Evolutionary conservation across 257 asterid genomes (phyloP), one percentile per base, ranked within the genome.

Genomic region (Nicotiana otophora): DNA sequence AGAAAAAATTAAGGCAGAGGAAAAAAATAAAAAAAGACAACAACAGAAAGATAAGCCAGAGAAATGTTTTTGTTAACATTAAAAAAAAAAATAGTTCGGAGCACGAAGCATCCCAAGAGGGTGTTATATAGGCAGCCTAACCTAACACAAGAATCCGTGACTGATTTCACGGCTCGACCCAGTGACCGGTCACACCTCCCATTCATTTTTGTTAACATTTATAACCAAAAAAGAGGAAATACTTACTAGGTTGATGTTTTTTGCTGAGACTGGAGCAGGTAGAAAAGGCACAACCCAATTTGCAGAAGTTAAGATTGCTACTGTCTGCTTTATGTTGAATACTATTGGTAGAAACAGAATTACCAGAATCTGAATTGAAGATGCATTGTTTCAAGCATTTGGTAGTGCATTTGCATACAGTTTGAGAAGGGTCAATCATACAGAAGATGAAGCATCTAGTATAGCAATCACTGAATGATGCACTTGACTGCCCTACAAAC

Each of bases 251-350:
- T 17, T 85, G 86, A 78, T 51, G 89, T 82, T 84, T 90, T 42
- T 92, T 81, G 92, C 95, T 95, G 61, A 94, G 70, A 69, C 64
- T 17, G 65, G 97, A 94, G 92, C 99, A 95, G 83, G 51, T 86
- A 54, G 98, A 89, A 30, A 92, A 89, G 64, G 99, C 98, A 76
- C 99, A 94, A 5, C 99, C 98, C 4, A 95, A 96, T 81, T 91
- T 92, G 91, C 99, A 95, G 90, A 92, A 94, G 28, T 86, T 92
- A 2, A 84, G 88, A 87, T 86, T 89, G 84, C 84, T 75, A 51
- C 26, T 48, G 10, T 75, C 80, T 75, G 61, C 33, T 51, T 75
- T 48, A 34, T 51, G 81, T 0, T 51, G 63, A 15, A 23, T 23
- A 15, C 12, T 75, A 75, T 75, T 51, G 1, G 91, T 80, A 78